Evolutionary conservation across 495 filamentous ascomycete genomes (phyloP).

Genomic region (Xylaria longipes): DNA sequence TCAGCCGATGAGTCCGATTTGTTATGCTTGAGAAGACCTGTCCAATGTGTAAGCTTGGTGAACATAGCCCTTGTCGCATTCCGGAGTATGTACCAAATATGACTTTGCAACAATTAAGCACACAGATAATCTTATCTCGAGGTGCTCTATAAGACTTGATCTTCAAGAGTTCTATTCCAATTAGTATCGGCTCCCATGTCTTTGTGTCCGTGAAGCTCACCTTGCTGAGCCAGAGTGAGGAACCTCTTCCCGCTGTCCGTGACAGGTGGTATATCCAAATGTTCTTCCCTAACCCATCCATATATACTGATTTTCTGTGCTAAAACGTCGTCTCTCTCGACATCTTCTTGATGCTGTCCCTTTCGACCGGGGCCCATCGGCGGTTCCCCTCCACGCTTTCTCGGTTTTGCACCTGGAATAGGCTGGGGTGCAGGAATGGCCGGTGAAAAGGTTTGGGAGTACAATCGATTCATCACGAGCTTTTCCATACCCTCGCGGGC

Average conservation of each 20-base stretch:
- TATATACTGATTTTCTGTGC: conserved; percentile 97
- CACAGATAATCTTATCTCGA: conserved; percentile 97
- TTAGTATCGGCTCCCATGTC: conserved; percentile 34
- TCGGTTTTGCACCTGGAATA: conserved; percentile 72
- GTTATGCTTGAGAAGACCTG: conserved; percentile 87
- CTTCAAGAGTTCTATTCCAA: conserved; percentile 78
- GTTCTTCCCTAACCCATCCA: conserved; percentile 90
- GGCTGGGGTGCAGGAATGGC: conserved; percentile 82
- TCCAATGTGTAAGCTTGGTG: conserved; percentile 28
- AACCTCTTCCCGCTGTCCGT: conserved; percentile 86
- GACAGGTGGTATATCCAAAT: conserved; percentile 91
- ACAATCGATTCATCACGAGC: conserved; percentile 97
- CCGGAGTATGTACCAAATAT: conserved; percentile 77
- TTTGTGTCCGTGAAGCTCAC: conserved; percentile 48
- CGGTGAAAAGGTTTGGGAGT: conserved; percentile 95
- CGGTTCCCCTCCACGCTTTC: conserved; percentile 69
- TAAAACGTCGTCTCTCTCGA: conserved; percentile 92
- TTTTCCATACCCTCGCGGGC: conserved; percentile 99
- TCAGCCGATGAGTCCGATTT: conserved; percentile 95
- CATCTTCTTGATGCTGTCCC: conserved; percentile 98
- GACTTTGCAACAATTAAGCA: conserved; percentile 98
- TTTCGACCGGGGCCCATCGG: conserved; percentile 79
- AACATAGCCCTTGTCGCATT: not conserved
- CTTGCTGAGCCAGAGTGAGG: conserved; percentile 85
- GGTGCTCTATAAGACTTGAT: conserved; percentile 96